Evolutionary conservation across 2,329 filamentous ascomycete species (phyloP).

Genomic region (Fusarium incarnatum): DNA sequence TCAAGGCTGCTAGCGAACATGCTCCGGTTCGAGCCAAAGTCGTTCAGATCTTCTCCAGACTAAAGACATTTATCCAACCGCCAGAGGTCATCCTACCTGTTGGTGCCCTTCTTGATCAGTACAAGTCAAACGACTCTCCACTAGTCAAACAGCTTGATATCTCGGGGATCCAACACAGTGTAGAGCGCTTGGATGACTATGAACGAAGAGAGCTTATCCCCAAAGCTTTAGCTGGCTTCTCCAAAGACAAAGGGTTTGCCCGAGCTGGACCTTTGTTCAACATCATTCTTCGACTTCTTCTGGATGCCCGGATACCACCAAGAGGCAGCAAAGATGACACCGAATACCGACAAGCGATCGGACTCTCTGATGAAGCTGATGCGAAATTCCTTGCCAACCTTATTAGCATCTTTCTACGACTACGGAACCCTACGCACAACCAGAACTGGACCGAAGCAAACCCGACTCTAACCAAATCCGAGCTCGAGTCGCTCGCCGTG

Average conservation of each 20-base stretch:
- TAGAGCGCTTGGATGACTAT: conserved; percentile 60
- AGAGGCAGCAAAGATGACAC: conserved; percentile 84
- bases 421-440: conserved; percentile 49
- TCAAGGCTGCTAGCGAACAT: conserved; percentile 88
- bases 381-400: conserved; percentile 78
- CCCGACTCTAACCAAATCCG: conserved; percentile 48
- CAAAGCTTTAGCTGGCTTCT: conserved; percentile 51
- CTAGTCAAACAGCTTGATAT: conserved; percentile 91
- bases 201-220: conserved; percentile 81
- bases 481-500: conserved; percentile 48
- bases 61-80: conserved; percentile 66
- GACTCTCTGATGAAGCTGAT: conserved; percentile 75
- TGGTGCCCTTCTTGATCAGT: conserved; percentile 85
- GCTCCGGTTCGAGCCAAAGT: conserved; percentile 83
- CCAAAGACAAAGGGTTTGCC: conserved; percentile 49
- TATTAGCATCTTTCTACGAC: conserved; percentile 78
- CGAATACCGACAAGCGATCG: conserved; percentile 72
- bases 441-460: conserved; percentile 50
- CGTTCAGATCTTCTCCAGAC: conserved; percentile 62
- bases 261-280: conserved; percentile 76
- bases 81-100: conserved; percentile 81
- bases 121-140: conserved; percentile 78
- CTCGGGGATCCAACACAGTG: conserved; percentile 87
- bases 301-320: conserved; percentile 76
- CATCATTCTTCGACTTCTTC: conserved; percentile 80